Evolutionary conservation across 805 yeast genomes (phyloP).

Genomic region (Saccharomycopsis fibuligera): DNA sequence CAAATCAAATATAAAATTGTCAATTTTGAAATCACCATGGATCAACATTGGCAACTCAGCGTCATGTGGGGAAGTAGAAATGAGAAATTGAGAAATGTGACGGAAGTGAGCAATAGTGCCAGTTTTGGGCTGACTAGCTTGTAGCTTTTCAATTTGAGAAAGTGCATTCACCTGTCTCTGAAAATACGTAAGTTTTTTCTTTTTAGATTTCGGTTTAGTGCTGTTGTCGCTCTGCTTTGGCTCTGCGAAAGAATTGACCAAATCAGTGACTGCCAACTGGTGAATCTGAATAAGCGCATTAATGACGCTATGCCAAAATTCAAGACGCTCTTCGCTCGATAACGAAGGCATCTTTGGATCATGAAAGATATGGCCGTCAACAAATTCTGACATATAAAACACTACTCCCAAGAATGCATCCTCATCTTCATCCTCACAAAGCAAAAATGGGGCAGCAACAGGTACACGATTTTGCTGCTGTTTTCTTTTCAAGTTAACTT

Average conservation of each 20-base stretch:
- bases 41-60: constrained; percentile 40
- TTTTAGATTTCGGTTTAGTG: constrained; percentile 33
- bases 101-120: constrained; percentile 39
- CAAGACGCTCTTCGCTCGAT: constrained; percentile 25
- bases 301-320: constrained; percentile 44
- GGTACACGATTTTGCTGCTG: constrained; percentile 45
- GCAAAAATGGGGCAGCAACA: constrained; percentile 43
- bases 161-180: constrained; percentile 48
- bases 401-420: constrained; percentile 43
- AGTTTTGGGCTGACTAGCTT: constrained; percentile 34
- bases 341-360: constrained; percentile 42
- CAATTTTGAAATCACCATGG: constrained; percentile 62
- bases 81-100: constrained; percentile 36
- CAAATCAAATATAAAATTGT: constrained; percentile 57
- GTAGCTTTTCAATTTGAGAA: constrained; percentile 35
- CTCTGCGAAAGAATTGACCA: constrained; percentile 35
- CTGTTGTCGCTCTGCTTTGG: too few species aligned
- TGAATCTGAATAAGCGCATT: constrained; percentile 45
- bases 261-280: constrained; percentile 37
- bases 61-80: constrained; percentile 40
- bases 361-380: constrained; percentile 51
- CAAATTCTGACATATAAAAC: constrained; percentile 55
- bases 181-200: constrained; percentile 36
- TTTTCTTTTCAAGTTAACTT: constrained; percentile 10
- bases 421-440: constrained; percentile 59